Evolutionary conservation across 768 basidiomycete genomes (phyloP), one percentile per base, ranked within the genome.

Genomic region (Rhodotorula kratochvilovae): DNA sequence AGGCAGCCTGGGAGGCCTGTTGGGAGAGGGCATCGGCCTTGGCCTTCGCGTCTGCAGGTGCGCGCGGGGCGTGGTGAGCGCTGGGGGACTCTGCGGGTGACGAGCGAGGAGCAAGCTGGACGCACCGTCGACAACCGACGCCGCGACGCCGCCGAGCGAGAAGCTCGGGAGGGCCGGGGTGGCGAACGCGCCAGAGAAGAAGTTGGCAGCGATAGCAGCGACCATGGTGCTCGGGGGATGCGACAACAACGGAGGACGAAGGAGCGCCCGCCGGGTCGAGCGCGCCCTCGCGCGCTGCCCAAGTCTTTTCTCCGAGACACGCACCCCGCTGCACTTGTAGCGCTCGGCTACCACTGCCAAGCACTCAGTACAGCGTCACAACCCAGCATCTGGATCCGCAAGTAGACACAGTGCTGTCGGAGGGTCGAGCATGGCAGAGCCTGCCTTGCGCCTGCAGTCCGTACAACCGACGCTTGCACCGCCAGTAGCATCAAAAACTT

Each of bases 141-240:
- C 87, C 74, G 78, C 86, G 3, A 86, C 86, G 10, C 85, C 86
- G 16, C 76, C 86, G 63, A 84, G 81, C 63, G 84, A 85, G 63
- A 82, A 84, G 54, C 81, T 82, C 61, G 81, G 86, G 54, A 74
- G 54, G 33, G 70, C 70, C 42, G 70, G 65, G 65, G 70, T 71
- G 55, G 66, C 55, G 70, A 71, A 71, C 21, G 70, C 66, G 64
- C 70, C 70, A 48, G 54, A 54, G 61, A 71, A 57, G 61, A 71
- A 64, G 31, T 54, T 66, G 46, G 55, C 61, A 33, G 66, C 55
- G 48, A 71, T 46, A 36, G 62, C 55, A 42, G 60, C 55, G 29
- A 59, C 64, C 65, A 71, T 66, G 31, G 36, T 61, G 33, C 12
- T 29, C 54, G 16, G 54, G 8, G 31, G 54, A 55, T 21, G 31